Base-by-base conservation (phyloP, 148 eudicot genomes). In the Amaranthus cruentus region DNA sequence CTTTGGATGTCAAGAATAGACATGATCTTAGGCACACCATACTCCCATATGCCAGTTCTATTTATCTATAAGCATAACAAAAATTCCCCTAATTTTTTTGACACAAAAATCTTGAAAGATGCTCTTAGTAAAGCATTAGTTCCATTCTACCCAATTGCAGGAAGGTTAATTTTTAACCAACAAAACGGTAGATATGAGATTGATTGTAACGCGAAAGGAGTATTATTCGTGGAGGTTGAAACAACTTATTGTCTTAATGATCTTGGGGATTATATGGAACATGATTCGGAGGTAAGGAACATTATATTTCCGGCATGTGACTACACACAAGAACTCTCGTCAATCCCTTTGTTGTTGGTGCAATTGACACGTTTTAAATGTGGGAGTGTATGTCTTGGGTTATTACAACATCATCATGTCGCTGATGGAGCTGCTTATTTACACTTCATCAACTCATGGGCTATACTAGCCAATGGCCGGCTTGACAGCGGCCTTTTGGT, bases 41-140 rank as follows among this genome's bases (percentile, higher is more conserved):
- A 59, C 7, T 42, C 74, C 47, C 74, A 71, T 52, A 57, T 65
- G 14, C 57, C 55, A 8, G 47, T 71, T 18, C 43, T 71, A n/a
- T 71, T 54, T 61, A 21, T 59, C 15, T 71, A 71, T 18, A 12
- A 71, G 3, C 74, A 38, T 3, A 8, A 46, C 5, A 15, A 55
- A 7, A 9, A n/a, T 8, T 47, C 65, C 7, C 1, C 66, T 47
- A 60, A 12, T 0, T 46, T 28, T 4, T 71, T 71, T 18, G 4
- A 71, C 64, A 51, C 64, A 9, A 51, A 71, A 48, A 71, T 58
- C 18, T 43, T 71, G 12, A 71, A 71, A 48, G 57, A 71, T 18
- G 74, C 74, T 2, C 74, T 71, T 7, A 71, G 74, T 47, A 60
- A 71, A 71, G 46, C 59, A 11, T n/a, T 71, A n/a, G 74, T 71